These are phyloP conservation scores for Coelastrella sp. DNA, from an alignment of 139 green algal genomes.

Conservation along the genomic window DNA sequence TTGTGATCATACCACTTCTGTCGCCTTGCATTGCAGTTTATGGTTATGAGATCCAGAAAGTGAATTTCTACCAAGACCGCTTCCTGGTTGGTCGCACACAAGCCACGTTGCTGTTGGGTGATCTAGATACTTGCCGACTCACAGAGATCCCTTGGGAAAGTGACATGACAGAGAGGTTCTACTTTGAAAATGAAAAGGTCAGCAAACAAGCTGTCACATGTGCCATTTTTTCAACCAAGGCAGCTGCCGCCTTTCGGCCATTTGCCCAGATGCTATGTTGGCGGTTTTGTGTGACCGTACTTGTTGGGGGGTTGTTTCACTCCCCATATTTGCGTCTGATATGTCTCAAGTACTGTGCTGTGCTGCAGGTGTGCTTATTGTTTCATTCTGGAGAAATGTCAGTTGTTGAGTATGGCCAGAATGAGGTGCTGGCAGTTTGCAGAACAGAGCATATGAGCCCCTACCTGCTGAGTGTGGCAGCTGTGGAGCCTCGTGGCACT, in stretches of 20 bases:
- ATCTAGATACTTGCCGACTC: slow-evolving; percentile 82
- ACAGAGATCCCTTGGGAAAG: slow-evolving; percentile 75
- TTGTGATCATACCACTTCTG: not conserved
- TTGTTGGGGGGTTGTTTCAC: not conserved
- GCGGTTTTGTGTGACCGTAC: not conserved
- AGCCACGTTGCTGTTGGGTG: slow-evolving; percentile 79
- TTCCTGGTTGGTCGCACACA: slow-evolving; percentile 81
- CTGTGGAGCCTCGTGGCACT: slow-evolving; percentile 38
- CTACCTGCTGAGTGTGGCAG: slow-evolving; percentile 74
- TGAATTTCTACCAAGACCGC: slow-evolving; percentile 82
- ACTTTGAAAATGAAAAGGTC: slow-evolving; percentile 69
- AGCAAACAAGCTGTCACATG: not conserved
- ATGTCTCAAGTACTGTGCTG: not conserved
- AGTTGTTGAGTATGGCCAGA: slow-evolving; percentile 77
- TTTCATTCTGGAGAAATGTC: slow-evolving; percentile 80
- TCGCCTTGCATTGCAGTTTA: slow-evolving; percentile 50
- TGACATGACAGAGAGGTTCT: slow-evolving; percentile 64
- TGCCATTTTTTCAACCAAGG: no score
- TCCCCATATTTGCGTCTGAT: not conserved
- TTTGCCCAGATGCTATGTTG: not conserved
- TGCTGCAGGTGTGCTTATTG: slow-evolving; percentile 78
- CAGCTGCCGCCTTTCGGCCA: no score
- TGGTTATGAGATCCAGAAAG: slow-evolving; percentile 76
- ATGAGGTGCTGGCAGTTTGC: slow-evolving; percentile 74
- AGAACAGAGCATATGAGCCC: slow-evolving; percentile 84